Percentiles rank a stretch among this genome's conserved stretches.
Evolutionary conservation across 139 green algal species (phyloP).

Genomic region (Tetraselmis chui): DNA sequence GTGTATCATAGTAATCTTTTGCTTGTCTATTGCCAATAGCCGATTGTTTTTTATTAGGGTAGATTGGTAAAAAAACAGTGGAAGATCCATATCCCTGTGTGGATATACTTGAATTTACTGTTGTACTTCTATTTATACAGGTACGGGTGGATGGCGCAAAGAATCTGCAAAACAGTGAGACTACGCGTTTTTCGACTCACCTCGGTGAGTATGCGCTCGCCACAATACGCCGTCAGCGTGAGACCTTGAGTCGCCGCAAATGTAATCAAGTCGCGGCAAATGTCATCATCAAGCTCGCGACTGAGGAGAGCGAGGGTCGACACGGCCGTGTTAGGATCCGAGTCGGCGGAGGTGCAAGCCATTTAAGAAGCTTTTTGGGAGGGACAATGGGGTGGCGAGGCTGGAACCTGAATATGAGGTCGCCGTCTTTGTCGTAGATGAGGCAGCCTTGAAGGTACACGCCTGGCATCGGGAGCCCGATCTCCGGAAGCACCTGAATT

Average conservation of each 20-base stretch:
- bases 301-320: slow-evolving; percentile 2
- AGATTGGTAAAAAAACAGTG: too few relatives aligned
- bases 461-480: slow-evolving; percentile 17
- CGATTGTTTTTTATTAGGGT: too few relatives aligned
- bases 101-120: too few relatives aligned
- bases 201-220: slow-evolving; percentile 60
- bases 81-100: too few relatives aligned
- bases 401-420: slow-evolving; percentile 23
- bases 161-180: too few relatives aligned
- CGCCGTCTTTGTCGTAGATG: slow-evolving; percentile 40
- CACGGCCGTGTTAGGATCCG: too few relatives aligned
- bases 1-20: too few relatives aligned
- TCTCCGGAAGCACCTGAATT: slow-evolving; percentile 12
- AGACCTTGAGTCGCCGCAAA: slow-evolving; percentile 39
- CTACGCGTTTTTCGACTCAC: too few relatives aligned
- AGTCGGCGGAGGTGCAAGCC: too few relatives aligned
- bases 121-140: too few relatives aligned
- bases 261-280: slow-evolving; percentile 40
- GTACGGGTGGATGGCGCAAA: too few relatives aligned
- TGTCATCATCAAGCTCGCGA: slow-evolving; percentile 31
- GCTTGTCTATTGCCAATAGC: too few relatives aligned
- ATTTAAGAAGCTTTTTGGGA: neutral
- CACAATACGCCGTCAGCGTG: slow-evolving; percentile 51
- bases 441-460: slow-evolving; percentile 51
- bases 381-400: neutral